Base-by-base conservation (phyloP, 441 rosid genomes). In the Theobroma grandiflorum region DNA sequence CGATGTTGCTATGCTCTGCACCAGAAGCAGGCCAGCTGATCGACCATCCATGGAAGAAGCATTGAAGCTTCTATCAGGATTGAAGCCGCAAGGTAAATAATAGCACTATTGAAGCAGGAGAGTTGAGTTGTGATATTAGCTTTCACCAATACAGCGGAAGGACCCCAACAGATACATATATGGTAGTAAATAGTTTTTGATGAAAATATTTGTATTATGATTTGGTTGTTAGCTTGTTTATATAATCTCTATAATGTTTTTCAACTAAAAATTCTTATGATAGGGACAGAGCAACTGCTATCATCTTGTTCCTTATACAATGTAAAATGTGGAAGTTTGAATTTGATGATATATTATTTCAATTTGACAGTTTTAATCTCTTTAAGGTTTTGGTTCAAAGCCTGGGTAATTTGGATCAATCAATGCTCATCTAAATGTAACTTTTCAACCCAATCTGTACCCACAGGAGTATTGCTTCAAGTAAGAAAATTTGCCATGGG, bases 1-100 rank as follows among this genome's bases (percentile, higher is more conserved):
- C 72, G 94, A 95, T 78, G 91, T 96, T 18, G 98, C 97, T 65
- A 73, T 93, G 75, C 90, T 88, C 75, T 96, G 99, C 91, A 87
- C 90, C 16, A 83, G 83, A 84, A 90, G 82, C 80, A 87, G 81
- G 43, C 79, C 89, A 37, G 82, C 85, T 4, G 90, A 90, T 65
- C 84, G 90, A 45, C 98, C 94, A 26, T 83, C 89, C 68, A 91
- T 91, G 87, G 87, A 87, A 82, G 98, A 91, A 50, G 94, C 85
- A 45, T 58, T 93, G 79, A 93, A 92, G 90, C 90, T 91, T 45
- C 83, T 95, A 65, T 90, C 93, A 20, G 88, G 82, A 58, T 18
- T 42, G 72, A 82, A 79, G 80, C 75, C 86, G 8, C 85, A 77
- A 42, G 80, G 80, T 74, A 89, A 87, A 58, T 83, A 77, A 84